Evolutionary conservation across 2,329 filamentous ascomycete species (phyloP), one percentile per base, ranked within the genome.

Genomic region (Fusarium siculi): DNA sequence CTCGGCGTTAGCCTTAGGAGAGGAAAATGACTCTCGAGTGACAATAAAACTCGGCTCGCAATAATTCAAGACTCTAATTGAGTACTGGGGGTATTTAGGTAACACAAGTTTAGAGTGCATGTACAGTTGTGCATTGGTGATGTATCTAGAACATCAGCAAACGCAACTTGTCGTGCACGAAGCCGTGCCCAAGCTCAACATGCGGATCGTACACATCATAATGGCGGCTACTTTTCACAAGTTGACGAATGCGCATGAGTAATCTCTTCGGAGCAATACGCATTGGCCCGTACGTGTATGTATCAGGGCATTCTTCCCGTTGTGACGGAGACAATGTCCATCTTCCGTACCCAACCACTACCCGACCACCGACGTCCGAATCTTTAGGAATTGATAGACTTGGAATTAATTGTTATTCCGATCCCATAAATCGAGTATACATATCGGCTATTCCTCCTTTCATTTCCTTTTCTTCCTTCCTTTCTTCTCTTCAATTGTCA

Each of bases 211-310:
- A 19, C 19, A 5, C 15, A 40, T 14, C 10, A 5, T 3, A 40
- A 14, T 30, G 14, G 19, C 23, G 14, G 19, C 23, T 40, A 11
- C 16, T 6, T 9, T 16, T 25, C 19, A 19, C 8, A 9, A 2
- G 1, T 19, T 8, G n/a, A 11, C 3, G 3, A 8, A 11, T 12
- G 15, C 10, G 11, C 11, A 36, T 11, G 12, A 3, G 5, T 6
- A 21, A 21, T 36, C 8, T 7, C 4, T 10, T 18, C 4, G 1
- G 25, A 53, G 12, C 14, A 37, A 9, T 37, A 28, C 23, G 16
- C 7, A 37, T 3, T 11, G 49, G 3, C 18, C 23, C 23, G 32
- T 25, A 7, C 23, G 9, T 53, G 34, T 12, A 16, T 37, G 19
- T 9, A n/a, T 11, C 50, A 12, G 37, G 15, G 8, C 19, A n/a